Conservation (phyloP, 2,329 filamentous ascomycete species). For the Davidsoniella australis region DNA sequence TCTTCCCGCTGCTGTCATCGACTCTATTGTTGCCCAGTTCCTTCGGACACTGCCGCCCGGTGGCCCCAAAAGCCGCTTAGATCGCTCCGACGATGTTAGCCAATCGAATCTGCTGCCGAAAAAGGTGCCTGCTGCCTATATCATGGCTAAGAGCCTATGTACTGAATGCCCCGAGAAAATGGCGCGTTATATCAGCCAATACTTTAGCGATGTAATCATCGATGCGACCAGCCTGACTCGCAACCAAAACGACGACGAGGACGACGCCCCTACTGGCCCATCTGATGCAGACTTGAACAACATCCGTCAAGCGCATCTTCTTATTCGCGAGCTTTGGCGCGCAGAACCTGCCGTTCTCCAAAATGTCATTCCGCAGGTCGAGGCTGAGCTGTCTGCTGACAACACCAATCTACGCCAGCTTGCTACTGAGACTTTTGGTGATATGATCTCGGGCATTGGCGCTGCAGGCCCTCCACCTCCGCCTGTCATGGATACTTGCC, state of each 20-base stretch:
- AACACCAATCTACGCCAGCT: constrained; percentile 72
- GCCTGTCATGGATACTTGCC: constrained; percentile 57
- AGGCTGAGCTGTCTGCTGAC: constrained; percentile 81
- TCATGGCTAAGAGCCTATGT: constrained; percentile 91
- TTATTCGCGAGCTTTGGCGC: constrained; percentile 86
- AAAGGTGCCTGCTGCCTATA: constrained; percentile 79
- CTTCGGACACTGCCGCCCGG: constrained; percentile 64
- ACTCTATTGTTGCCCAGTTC: constrained; percentile 91
- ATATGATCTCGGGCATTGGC: constrained; percentile 86
- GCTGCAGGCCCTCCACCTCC: constrained; percentile 69
- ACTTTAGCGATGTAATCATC: constrained; percentile 92
- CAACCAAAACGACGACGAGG: constrained; percentile 44
- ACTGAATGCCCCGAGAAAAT: constrained; percentile 82
- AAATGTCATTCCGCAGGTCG: constrained; percentile 85
- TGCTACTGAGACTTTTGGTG: constrained; percentile 84
- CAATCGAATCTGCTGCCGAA: constrained; percentile 75
- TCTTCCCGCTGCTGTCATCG: constrained; percentile 67
- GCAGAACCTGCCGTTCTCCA: constrained; percentile 75
- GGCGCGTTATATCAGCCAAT: constrained; percentile 84
- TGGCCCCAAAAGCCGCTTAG: constrained; percentile 37
- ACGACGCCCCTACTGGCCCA: constrained; percentile 43
- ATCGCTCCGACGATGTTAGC: constrained; percentile 45
- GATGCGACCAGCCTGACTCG: constrained; percentile 54
- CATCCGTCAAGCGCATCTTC: constrained; percentile 70
- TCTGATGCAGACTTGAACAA: constrained; percentile 76